Conservation (phyloP, 2,329 filamentous ascomycete species). For the Ramularia endophylla region DNA sequence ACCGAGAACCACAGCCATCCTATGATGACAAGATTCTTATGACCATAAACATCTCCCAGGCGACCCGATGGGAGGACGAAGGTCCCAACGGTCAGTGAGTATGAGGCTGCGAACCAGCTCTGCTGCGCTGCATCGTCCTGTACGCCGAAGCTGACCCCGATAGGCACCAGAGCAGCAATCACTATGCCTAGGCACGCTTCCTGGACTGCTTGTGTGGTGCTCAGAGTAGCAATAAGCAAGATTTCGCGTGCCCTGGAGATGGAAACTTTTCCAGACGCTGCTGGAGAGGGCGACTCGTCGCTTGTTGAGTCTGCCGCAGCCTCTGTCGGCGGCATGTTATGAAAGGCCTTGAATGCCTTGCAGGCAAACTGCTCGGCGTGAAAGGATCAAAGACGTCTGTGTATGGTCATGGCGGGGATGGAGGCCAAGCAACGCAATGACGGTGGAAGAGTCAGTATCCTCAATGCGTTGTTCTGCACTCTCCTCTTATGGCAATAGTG, state of each 20-base stretch:
- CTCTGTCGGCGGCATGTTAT: too few species aligned
- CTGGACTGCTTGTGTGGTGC: not conserved
- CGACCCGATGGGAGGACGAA: constrained; percentile 8
- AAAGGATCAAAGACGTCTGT: too few species aligned
- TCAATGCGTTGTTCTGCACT: too few species aligned
- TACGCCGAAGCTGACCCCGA: not conserved
- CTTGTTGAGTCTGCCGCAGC: too few species aligned
- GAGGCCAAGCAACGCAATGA: too few species aligned
- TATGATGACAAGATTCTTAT: constrained; percentile 9
- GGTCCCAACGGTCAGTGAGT: constrained; percentile 9
- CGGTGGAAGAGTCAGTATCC: too few species aligned
- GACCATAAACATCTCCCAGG: constrained; percentile 9
- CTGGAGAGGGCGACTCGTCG: too few species aligned
- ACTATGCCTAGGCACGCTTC: constrained; percentile 1
- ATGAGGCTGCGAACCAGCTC: constrained; percentile 12
- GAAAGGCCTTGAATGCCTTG: too few species aligned
- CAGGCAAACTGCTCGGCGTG: too few species aligned
- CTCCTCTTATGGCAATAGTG: too few species aligned
- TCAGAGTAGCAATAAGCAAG: not conserved
- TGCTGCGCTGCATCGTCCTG: not conserved
- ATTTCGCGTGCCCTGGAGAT: not conserved
- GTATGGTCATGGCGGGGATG: too few species aligned
- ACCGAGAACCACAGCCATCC: constrained; percentile 7
- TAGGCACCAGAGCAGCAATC: not conserved
- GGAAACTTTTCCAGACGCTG: too few species aligned